These are phyloP conservation scores for Scedosporium minutisporum DNA, from an alignment of 2,329 filamentous ascomycete species.

Conservation along the genomic window DNA sequence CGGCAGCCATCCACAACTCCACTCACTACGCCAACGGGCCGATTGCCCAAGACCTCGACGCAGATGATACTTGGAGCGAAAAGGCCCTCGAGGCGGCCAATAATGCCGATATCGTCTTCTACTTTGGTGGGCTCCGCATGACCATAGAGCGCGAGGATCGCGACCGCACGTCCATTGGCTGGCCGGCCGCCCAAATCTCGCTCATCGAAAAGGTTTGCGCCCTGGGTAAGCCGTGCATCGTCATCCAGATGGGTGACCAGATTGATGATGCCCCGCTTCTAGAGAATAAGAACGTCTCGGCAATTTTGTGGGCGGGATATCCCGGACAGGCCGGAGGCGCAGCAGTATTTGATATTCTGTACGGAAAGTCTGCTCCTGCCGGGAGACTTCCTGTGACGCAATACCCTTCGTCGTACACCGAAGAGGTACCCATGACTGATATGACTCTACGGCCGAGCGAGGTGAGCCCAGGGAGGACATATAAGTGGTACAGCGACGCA, in stretches of 20 bases:
- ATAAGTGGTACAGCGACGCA: slow-evolving; percentile 45
- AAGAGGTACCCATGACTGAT: slow-evolving; percentile 41
- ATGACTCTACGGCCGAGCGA: slow-evolving; percentile 42
- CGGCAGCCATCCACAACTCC: slow-evolving; percentile 31
- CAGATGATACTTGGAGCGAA: slow-evolving; percentile 21
- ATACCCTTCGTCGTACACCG: slow-evolving; percentile 42
- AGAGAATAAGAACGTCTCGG: slow-evolving; percentile 34
- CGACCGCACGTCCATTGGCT: slow-evolving; percentile 41
- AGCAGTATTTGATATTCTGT: slow-evolving; percentile 44
- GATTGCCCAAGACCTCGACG: slow-evolving; percentile 13
- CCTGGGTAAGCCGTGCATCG: slow-evolving; percentile 37
- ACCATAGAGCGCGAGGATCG: slow-evolving; percentile 39
- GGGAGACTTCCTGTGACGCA: slow-evolving; percentile 45
- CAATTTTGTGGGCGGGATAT: slow-evolving; percentile 48
- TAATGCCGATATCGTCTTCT: slow-evolving; percentile 41
- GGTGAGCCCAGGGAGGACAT: slow-evolving; percentile 42
- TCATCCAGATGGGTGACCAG: slow-evolving; percentile 43
- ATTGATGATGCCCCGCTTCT: slow-evolving; percentile 42
- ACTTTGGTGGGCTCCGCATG: slow-evolving; percentile 44
- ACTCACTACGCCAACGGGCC: slow-evolving; percentile 27
- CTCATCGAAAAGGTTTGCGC: slow-evolving; percentile 31
- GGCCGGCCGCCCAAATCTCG: slow-evolving; percentile 40
- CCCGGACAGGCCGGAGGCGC: slow-evolving; percentile 50
- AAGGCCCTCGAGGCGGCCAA: slow-evolving; percentile 27
- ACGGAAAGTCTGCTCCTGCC: slow-evolving; percentile 38